These are phyloP conservation scores for Jackrogersella multiformis DNA, from an alignment of 495 filamentous ascomycete species.

Conservation along the genomic window DNA sequence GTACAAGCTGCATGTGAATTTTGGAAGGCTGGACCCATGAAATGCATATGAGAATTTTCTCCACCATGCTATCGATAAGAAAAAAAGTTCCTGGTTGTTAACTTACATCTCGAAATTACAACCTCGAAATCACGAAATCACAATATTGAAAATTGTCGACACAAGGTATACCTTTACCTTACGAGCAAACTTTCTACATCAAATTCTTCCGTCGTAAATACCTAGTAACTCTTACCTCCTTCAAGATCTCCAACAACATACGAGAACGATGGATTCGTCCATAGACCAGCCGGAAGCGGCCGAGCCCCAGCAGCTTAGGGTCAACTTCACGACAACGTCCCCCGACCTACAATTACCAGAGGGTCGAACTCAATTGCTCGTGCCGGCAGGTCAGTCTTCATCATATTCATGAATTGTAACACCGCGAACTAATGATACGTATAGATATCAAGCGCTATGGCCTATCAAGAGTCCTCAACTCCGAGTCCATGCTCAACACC, in stretches of 20 bases:
- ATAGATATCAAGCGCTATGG: slow-evolving; percentile 86
- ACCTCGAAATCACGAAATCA: too few relatives aligned
- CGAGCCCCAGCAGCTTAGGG: slow-evolving; percentile 56
- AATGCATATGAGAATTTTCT: slow-evolving; percentile 5
- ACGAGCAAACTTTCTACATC: background rate
- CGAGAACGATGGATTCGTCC: slow-evolving; percentile 33
- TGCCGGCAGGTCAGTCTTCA: slow-evolving; percentile 54
- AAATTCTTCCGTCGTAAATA: background rate
- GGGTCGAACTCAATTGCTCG: slow-evolving; percentile 61
- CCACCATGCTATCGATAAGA: slow-evolving; percentile 30
- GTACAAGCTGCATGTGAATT: slow-evolving; percentile 24
- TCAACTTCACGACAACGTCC: slow-evolving; percentile 67
- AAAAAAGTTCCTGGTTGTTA: slow-evolving; percentile 29
- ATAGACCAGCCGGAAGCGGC: slow-evolving; percentile 39
- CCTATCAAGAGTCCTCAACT: slow-evolving; percentile 92
- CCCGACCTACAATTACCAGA: slow-evolving; percentile 66
- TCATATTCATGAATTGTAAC: slow-evolving; percentile 20
- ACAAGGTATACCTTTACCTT: background rate
- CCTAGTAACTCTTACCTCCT: background rate
- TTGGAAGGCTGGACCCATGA: background rate
- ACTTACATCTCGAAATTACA: too few relatives aligned
- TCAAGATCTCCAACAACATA: background rate
- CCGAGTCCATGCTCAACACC: slow-evolving; percentile 76
- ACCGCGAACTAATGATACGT: background rate
- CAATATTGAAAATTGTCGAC: background rate